Evolutionary conservation across 1,284 basidiomycete genomes (phyloP).

Genomic region (Malassezia brasiliensis): DNA sequence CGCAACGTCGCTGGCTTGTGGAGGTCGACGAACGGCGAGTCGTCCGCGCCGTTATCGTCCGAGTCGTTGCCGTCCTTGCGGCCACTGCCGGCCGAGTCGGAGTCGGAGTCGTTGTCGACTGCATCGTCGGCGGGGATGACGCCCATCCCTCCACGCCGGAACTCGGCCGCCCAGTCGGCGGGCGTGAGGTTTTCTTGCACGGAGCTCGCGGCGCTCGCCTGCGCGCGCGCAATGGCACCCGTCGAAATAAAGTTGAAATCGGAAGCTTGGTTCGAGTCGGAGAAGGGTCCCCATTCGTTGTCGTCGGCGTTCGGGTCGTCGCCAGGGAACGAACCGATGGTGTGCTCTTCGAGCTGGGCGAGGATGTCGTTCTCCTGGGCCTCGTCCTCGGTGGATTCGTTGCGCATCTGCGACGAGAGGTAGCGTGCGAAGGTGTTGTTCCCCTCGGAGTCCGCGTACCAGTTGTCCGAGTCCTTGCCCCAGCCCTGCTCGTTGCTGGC

Average conservation of each 20-base stretch:
- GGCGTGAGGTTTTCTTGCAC: constrained; percentile 42
- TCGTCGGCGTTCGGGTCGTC: constrained; percentile 20
- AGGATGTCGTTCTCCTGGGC: constrained; percentile 32
- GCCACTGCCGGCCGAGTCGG: constrained; percentile 19
- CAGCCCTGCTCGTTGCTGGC: not conserved
- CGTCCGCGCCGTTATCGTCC: constrained; percentile 16
- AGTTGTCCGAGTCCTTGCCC: constrained; percentile 10
- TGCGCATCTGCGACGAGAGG: constrained; percentile 45
- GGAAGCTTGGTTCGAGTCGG: constrained; percentile 21
- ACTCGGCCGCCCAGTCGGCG: constrained; percentile 45
- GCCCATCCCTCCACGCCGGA: constrained; percentile 22
- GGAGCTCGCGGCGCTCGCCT: not conserved
- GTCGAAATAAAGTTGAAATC: constrained; percentile 18
- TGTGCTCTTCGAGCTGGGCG: constrained; percentile 1
- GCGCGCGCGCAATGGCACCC: not conserved
- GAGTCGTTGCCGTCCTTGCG: constrained; percentile 10
- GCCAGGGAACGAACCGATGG: not conserved
- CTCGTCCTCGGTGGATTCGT: constrained; percentile 33
- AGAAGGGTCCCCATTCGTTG: constrained; percentile 46
- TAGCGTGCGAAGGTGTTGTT: constrained; percentile 42
- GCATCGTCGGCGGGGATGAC: not conserved
- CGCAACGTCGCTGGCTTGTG: constrained; percentile 16
- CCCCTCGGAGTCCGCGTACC: constrained; percentile 22
- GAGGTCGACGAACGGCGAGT: constrained; percentile 21
- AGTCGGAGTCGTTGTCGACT: constrained; percentile 30